Base-by-base conservation (phyloP, 768 basidiomycete species). In the Serendipita sp. region DNA sequence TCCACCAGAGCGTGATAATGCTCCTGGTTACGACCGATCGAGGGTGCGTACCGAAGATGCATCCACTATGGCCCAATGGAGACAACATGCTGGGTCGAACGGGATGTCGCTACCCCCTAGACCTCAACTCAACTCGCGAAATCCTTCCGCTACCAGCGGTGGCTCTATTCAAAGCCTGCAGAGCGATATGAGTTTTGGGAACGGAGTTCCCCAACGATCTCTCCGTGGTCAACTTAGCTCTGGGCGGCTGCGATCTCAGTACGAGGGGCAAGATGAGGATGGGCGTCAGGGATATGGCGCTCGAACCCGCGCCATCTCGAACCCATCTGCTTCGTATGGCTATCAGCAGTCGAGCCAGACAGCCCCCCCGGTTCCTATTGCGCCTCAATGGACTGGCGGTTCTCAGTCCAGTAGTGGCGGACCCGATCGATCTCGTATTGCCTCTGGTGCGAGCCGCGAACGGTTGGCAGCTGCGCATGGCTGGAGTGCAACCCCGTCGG, bases 201-300 rank as follows among this genome's bases (percentile, higher is more conserved):
- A 77, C 67, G 66, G 63, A 16, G 76, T 36, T 33, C 74, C 69
- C 64, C 73, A 67, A 66, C 76, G 80, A 52, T 79, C 83, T 16
- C 70, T 90, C 23, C 79, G 86, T 16, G 85, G 80, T 66, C 86
- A 91, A 69, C 82, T 84, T 66, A 88, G 85, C 72, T 82, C 84
- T 23, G 83, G 83, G 55, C 79, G 77, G 63, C 76, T 89, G 36
- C 76, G 76, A 64, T 73, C 75, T 23, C 73, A 77, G 18, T 82
- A 86, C 68, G 85, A 85, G 34, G 73, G 70, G 29, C 74, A 76
- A 43, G 75, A 74, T 70, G 71, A 72, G 64, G 69, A 71, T 3
- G 63, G 67, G 52, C 43, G 40, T 44, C 45, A 36, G 53, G 64
- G 65, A 31, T 63, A 63, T 53, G 23, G 63, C 63, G 27, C 66